Percentiles rank a stretch among this genome's conserved stretches.
Evolutionary conservation across 306 rosid species (phyloP).

Genomic region (Erythrophleum fordii): DNA sequence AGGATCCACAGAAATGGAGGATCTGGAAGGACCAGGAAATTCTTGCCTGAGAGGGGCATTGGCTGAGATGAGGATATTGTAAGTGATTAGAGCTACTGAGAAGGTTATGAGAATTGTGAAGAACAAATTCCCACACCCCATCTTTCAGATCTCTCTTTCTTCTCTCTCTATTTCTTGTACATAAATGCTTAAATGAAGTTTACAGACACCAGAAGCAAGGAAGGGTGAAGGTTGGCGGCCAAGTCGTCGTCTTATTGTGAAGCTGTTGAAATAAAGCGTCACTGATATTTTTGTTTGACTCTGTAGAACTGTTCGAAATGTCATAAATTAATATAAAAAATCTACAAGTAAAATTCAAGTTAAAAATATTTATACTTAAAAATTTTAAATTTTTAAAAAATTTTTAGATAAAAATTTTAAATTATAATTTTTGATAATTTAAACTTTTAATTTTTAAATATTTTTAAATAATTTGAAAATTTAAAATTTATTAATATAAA

Average conservation of each 20-base stretch:
- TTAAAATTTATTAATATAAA: too few species aligned
- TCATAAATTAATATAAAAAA: too few species aligned
- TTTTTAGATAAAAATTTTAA: too few species aligned
- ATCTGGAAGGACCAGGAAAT: slow-evolving; percentile 81
- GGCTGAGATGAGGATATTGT: slow-evolving; percentile 90
- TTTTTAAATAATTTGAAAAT: too few species aligned
- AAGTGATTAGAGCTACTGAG: slow-evolving; percentile 90
- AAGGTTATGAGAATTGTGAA: slow-evolving; percentile 70
- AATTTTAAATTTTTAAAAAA: too few species aligned
- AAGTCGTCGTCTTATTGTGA: not conserved
- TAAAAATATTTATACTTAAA: too few species aligned
- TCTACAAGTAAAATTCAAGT: too few species aligned
- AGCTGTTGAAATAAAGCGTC: not conserved
- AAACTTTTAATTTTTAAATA: too few species aligned
- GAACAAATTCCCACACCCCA: slow-evolving; percentile 95
- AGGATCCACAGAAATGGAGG: slow-evolving; percentile 67
- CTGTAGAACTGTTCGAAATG: not conserved
- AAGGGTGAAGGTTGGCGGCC: not conserved
- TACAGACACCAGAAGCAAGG: not conserved
- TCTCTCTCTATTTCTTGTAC: not conserved
- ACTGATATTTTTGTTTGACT: slow-evolving; percentile 22
- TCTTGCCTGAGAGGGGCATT: slow-evolving; percentile 83
- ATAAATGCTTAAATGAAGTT: not conserved
- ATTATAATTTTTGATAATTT: too few species aligned
- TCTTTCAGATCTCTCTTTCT: slow-evolving; percentile 32